Percentiles rank a stretch among this genome's conserved stretches.
These are phyloP conservation scores for Candida patagonica DNA, from an alignment of 805 yeast species.

Conservation along the genomic window DNA sequence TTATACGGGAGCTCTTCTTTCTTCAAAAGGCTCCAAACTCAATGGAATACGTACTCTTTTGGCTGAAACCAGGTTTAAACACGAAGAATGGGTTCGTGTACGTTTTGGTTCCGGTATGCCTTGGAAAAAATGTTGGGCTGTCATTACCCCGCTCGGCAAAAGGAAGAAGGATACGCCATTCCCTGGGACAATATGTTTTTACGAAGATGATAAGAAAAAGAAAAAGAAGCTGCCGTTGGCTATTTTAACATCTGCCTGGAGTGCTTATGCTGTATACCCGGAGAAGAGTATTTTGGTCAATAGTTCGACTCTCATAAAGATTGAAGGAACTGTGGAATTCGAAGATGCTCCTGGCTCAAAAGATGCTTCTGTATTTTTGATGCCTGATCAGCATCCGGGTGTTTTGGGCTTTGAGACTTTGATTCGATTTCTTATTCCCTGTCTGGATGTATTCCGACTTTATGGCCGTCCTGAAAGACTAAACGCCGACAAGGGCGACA, in stretches of 20 bases:
- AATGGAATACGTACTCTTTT: slow-evolving; percentile 80
- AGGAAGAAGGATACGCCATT: slow-evolving; percentile 33
- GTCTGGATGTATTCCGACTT: slow-evolving; percentile 64
- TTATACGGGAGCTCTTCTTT: slow-evolving; percentile 86
- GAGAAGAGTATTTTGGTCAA: slow-evolving; percentile 74
- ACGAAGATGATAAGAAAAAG: slow-evolving; percentile 65
- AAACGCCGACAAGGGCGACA: slow-evolving; percentile 62
- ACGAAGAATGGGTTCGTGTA: slow-evolving; percentile 92
- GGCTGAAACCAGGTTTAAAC: slow-evolving; percentile 75
- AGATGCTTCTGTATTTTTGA: slow-evolving; percentile 58
- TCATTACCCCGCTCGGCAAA: slow-evolving; percentile 50
- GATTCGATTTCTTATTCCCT: slow-evolving; percentile 67
- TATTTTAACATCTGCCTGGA: slow-evolving; percentile 54
- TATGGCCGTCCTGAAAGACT: slow-evolving; percentile 77
- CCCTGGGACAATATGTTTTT: slow-evolving; percentile 65
- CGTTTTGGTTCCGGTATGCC: slow-evolving; percentile 97
- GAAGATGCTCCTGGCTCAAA: slow-evolving; percentile 33
- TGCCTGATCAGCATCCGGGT: slow-evolving; percentile 79
- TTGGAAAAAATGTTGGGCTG: slow-evolving; percentile 91
- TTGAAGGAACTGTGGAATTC: slow-evolving; percentile 64
- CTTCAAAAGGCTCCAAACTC: slow-evolving; percentile 82
- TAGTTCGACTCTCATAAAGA: slow-evolving; percentile 76
- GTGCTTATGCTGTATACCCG: slow-evolving; percentile 89
- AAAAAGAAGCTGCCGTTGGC: slow-evolving; percentile 66
- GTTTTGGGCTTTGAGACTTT: slow-evolving; percentile 80